Evolutionary conservation across 768 basidiomycete species (phyloP), one percentile per base, ranked within the genome.

Genomic region (Hygrophoropsis aurantiaca): DNA sequence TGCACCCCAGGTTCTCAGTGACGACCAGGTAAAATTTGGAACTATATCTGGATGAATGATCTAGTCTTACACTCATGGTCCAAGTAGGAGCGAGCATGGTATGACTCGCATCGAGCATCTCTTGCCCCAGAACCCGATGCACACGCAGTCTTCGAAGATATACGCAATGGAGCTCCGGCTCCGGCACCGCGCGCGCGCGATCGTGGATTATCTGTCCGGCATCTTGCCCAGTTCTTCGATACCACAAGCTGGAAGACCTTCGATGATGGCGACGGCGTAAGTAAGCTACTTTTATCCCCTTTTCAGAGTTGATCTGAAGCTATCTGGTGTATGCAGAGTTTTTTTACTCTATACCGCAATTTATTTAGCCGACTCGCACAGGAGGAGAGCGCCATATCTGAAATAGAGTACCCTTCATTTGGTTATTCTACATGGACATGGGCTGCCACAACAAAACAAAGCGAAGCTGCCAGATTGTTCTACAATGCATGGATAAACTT

Each of bases 21-120:
- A 97, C 65, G 91, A 94, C 50, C 93, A 97, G 79, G 93, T 91
- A 69, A 68, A n/a, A 80, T 53, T 33, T 42, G 47, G 47, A 26
- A 15, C 2, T 30, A 25, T 15, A 44, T 19, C n/a, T 9, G 13
- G 5, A 9, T n/a, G 6, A 30, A 13, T 46, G 21, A 27, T 44
- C 38, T 44, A 46, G 34, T 37, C 51, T 56, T 46, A 60, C 50
- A 47, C 36, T 37, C 52, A 33, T 38, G 34, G 39, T 43, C 57
- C 64, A 75, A 79, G 73, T 80, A 95, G 89, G 95, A 98, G 76
- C 77, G 97, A 56, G 94, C 97, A 36, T 99, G 94, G 90, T 99
- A 99, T 66, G 97, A 99, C 67, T 84, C 84, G 4, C 95, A 98
- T 64, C 84, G 85, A 48, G 83, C 87, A 23, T 87, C 88, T 20